Base-by-base conservation (phyloP, 805 yeast genomes). In the Pichia membranifaciens region DNA sequence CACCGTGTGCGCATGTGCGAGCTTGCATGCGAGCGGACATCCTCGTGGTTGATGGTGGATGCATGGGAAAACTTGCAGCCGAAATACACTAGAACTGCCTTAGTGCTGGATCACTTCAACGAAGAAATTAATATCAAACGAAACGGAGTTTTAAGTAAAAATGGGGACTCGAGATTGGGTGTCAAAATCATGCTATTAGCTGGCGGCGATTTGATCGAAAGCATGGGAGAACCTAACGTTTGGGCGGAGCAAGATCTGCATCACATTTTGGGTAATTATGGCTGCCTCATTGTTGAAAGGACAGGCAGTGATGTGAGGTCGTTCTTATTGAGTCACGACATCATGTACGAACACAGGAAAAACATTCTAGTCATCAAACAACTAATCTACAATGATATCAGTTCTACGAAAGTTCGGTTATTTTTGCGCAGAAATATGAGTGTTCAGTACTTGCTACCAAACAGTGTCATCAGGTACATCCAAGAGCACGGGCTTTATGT, bases 151-250 rank as follows among this genome's bases (percentile, higher is more conserved):
- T 59, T 66, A 52, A 44, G 44, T 25, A 79, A 80, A 9, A 71
- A 74, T 5, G 86, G 87, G 9, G 74, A 88, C 48, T 62, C 60
- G 33, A 60, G 57, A 41, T 43, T 58, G 9, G 96, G 96, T 21
- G 96, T 86, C 45, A 91, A 91, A 64, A 84, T 93, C 58, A 91
- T 93, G 98, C 74, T 93, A 47, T 71, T 93, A 36, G 99, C 99
- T 0, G 99, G 99, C 44, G 99, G 99, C 38, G 99, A 93, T 67
- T 75, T 93, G 56, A 93, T 93, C 45, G 99, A 93, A 65, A 83
- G 95, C 38, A 93, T 93, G 98, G 99, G 99, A n/a, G 99, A 93
- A 67, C 98, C 99, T 20, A 93, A 91, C 59, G 99, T 93, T 34
- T 93, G 99, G 99, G 96, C 96, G 1, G 98, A 91, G 64, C 84